phyloP scores from a whole-genome alignment of 371 early-diverging fungal species.

The Mucor ambiguus region DNA sequence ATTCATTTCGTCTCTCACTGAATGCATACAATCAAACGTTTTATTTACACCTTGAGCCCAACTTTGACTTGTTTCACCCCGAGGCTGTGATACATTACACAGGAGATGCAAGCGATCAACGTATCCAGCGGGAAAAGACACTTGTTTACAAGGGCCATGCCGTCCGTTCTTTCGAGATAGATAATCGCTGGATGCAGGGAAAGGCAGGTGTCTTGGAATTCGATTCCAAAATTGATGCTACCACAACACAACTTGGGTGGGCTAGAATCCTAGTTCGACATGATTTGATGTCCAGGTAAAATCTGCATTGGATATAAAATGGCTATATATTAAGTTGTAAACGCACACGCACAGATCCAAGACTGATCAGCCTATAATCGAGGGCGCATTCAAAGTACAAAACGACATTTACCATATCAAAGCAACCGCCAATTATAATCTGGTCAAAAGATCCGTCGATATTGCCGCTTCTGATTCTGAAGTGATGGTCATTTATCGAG shows the following conservation, averaged over 20 bases:
- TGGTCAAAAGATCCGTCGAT: constrained; percentile 60
- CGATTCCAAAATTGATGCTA: neutral
- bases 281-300: constrained; percentile 9
- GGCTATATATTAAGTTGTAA: neutral
- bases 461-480: constrained; percentile 30
- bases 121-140: neutral
- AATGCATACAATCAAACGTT: constrained; percentile 47
- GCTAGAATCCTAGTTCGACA: constrained; percentile 59
- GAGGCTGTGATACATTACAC: constrained; percentile 39
- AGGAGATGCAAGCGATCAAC: neutral
- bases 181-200: neutral
- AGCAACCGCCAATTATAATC: constrained; percentile 54
- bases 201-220: neutral
- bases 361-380: constrained; percentile 44
- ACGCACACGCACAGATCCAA: constrained; percentile 14
- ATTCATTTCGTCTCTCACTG: constrained; percentile 8
- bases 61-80: constrained; percentile 74
- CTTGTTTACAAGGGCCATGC: constrained; percentile 20
- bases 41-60: constrained; percentile 71
- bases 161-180: neutral
- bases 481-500: constrained; percentile 69
- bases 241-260: constrained; percentile 52
- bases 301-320: neutral
- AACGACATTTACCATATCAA: constrained; percentile 70
- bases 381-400: constrained; percentile 63